Base-by-base conservation (phyloP, 2,329 filamentous ascomycete genomes). In the Fusarium torreyae region DNA sequence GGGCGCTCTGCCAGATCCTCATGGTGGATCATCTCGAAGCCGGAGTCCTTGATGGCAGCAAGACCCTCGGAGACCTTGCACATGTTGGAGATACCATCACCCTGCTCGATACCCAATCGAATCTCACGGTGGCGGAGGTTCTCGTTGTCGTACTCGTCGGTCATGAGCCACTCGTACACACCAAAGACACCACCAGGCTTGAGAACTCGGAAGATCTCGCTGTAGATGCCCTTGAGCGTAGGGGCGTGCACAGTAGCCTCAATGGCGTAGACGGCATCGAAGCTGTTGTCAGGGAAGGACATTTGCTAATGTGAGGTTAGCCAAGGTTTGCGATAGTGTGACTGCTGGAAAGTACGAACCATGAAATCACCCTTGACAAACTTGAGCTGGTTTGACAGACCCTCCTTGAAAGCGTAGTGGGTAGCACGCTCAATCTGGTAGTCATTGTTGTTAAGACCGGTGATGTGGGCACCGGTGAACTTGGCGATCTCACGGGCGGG, bases 151-250 rank as follows among this genome's bases (percentile, higher is more conserved):
- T 98, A 99, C 24, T 91, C 85, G 68, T 98, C 94, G 8, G 94
- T 98, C 96, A 99, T 98, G 77, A 98, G 86, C 96, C 96, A 98
- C 82, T 99, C 96, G 83, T 98, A 99, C 53, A 98, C 95, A 78
- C 95, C 96, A 75, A 98, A 99, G 52, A 94, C 86, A 80, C 96
- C 95, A 64, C 96, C 96, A 20, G 96, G 96, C 87, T 98, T 99
- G 69, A 99, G 87, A 22, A 98, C 94, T 48, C 93, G 92, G 88
- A 91, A 94, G 77, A 98, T 98, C 81, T 98, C 92, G 78, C 89
- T 91, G 85, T 99, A 99, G 71, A 98, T 94, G 62, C 93, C 94
- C 76, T 94, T 92, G 9, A 98, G 89, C 44, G 90, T 92, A 42
- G 95, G 96, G 1, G 96, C 96, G 80, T 99, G 96, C 51, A 97